Conservation (phyloP, 1,284 basidiomycete species). For the Marasmius tenuissimus region DNA sequence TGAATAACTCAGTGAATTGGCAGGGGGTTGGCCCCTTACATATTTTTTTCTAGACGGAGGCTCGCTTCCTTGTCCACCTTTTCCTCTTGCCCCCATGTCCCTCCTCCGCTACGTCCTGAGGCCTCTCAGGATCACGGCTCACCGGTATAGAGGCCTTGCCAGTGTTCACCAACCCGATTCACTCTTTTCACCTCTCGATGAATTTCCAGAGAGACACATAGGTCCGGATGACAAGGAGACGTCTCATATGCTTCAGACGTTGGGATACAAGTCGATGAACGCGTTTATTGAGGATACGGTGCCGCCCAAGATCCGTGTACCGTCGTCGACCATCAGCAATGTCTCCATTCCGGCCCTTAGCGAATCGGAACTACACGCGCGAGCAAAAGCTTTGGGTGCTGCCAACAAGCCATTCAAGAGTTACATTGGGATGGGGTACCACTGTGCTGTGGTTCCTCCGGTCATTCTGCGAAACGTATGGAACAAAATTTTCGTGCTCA, state of each 20-base stretch:
- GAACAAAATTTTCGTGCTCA: conserved; percentile 19
- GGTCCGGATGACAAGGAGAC: conserved; percentile 83
- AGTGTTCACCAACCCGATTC: conserved; percentile 58
- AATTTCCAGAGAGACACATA: conserved; percentile 86
- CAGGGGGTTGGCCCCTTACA: background rate
- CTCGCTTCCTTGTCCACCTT: conserved; percentile 12
- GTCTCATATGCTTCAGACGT: conserved; percentile 72
- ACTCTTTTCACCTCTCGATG: conserved; percentile 82
- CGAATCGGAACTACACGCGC: conserved; percentile 81
- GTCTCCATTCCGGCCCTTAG: conserved; percentile 73
- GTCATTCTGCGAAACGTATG: conserved; percentile 89
- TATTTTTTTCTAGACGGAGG: background rate
- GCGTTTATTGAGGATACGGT: conserved; percentile 83
- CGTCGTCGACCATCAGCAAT: conserved; percentile 62
- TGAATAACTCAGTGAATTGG: conserved; percentile 62
- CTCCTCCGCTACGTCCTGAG: conserved; percentile 42
- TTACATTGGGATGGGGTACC: conserved; percentile 98
- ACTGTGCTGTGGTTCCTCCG: conserved; percentile 90
- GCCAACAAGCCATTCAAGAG: conserved; percentile 86
- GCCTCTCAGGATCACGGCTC: conserved; percentile 23
- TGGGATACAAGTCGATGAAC: conserved; percentile 87
- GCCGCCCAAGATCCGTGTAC: conserved; percentile 76
- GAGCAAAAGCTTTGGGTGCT: conserved; percentile 76
- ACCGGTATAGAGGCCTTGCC: conserved; percentile 44
- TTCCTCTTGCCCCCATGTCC: conserved; percentile 19